Percentiles rank a stretch among this genome's conserved stretches.
Conservation (phyloP, 148 eudicot genomes). For the Bassia scoparia region DNA sequence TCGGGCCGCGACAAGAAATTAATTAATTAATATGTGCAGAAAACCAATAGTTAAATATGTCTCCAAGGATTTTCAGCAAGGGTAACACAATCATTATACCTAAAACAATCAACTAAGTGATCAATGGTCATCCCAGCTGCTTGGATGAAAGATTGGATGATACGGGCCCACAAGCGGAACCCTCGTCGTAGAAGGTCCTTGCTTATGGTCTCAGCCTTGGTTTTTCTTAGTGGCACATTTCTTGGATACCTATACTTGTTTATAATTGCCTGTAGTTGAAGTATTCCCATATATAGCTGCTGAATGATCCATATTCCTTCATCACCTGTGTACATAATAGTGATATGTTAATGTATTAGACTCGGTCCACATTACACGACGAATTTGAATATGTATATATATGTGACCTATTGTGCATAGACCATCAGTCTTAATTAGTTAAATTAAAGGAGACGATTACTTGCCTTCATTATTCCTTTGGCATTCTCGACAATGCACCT, state of each 20-base stretch:
- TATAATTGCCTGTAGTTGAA: constrained; percentile 69
- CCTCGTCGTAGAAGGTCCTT: constrained; percentile 70
- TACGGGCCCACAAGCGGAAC: constrained; percentile 86
- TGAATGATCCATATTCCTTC: constrained; percentile 81
- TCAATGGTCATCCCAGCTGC: constrained; percentile 95
- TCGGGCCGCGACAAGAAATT: not conserved
- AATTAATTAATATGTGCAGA: not conserved
- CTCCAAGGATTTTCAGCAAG: constrained; percentile 97
- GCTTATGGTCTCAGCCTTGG: constrained; percentile 86
- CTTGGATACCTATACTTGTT: constrained; percentile 78
- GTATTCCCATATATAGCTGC: constrained; percentile 81
- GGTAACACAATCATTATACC: constrained; percentile 69
- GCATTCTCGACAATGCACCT: constrained; percentile 93
- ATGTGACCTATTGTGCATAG: no score
- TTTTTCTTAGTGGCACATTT: constrained; percentile 85
- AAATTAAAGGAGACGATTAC: no score
- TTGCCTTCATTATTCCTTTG: constrained; percentile 76
- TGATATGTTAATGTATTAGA: not conserved
- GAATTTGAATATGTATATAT: no score
- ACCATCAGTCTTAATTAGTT: no score
- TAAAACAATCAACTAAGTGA: constrained; percentile 87
- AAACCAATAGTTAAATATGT: constrained; percentile 41
- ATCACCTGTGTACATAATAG: constrained; percentile 41
- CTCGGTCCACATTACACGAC: no score
- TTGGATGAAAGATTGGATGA: constrained; percentile 88